phyloP scores from a whole-genome alignment of 2,329 filamentous ascomycete genomes.

The Tolypocladium sp. region DNA sequence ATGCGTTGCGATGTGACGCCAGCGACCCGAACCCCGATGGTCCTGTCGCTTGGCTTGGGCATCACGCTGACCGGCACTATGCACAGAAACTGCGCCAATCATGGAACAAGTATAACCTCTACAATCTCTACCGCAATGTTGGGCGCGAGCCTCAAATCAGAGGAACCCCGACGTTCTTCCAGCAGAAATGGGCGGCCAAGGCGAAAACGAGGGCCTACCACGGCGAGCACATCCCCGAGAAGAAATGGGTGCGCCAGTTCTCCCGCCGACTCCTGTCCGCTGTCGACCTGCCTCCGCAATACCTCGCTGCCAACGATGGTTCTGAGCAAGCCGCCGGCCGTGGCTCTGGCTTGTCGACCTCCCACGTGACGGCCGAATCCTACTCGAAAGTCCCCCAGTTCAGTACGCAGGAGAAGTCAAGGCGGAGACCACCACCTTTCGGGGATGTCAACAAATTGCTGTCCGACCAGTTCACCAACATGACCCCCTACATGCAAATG shows the following conservation, averaged over 20 bases:
- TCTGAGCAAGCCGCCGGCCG: constrained; percentile 75
- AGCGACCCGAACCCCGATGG: neutral
- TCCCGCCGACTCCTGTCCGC: constrained; percentile 70
- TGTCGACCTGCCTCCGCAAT: constrained; percentile 72
- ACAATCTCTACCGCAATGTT: constrained; percentile 56
- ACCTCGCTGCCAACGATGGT: constrained; percentile 75
- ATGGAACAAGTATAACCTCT: constrained; percentile 97
- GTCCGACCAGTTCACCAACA: constrained; percentile 24
- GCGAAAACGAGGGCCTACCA: constrained; percentile 78
- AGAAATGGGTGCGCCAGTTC: constrained; percentile 93
- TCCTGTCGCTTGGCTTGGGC: neutral
- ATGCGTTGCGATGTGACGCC: neutral
- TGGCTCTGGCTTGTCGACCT: constrained; percentile 56
- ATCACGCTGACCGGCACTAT: constrained; percentile 1
- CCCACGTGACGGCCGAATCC: constrained; percentile 20
- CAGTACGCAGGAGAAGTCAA: constrained; percentile 8
- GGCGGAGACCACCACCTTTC: constrained; percentile 9
- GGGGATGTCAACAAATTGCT: constrained; percentile 23
- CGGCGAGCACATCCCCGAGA: constrained; percentile 87
- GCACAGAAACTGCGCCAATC: constrained; percentile 82
- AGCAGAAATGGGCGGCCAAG: constrained; percentile 97
- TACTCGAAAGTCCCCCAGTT: constrained; percentile 20
- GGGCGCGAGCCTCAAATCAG: constrained; percentile 20
- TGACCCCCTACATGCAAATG: constrained; percentile 94
- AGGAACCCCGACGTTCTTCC: constrained; percentile 67